phyloP scores from a whole-genome alignment of 1,284 basidiomycete genomes.

The Lentinus polychrous region DNA sequence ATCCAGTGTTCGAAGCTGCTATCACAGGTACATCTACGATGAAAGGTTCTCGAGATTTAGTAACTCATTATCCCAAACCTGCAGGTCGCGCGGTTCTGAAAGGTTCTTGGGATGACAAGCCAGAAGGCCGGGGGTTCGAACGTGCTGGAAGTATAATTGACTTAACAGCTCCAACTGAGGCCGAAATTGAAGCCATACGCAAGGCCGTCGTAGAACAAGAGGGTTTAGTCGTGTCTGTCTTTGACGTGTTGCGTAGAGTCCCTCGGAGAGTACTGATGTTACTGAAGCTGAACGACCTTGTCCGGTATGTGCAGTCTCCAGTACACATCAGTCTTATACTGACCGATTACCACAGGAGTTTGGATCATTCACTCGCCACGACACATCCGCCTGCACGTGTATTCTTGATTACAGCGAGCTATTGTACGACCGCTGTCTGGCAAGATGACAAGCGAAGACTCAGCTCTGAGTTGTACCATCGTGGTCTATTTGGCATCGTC shows the following conservation, averaged over 20 bases:
- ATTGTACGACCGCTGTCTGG: slow-evolving; percentile 84
- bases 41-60: background rate
- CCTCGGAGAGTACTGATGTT: slow-evolving; percentile 87
- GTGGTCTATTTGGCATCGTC: slow-evolving; percentile 31
- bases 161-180: slow-evolving; percentile 56
- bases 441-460: slow-evolving; percentile 63
- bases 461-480: slow-evolving; percentile 32
- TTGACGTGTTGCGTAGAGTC: slow-evolving; percentile 78
- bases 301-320: slow-evolving; percentile 39
- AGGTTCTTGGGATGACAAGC: slow-evolving; percentile 42
- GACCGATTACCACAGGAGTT: slow-evolving; percentile 36
- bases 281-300: slow-evolving; percentile 79
- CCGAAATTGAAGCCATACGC: slow-evolving; percentile 74
- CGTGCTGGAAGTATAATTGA: slow-evolving; percentile 75
- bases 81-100: slow-evolving; percentile 57
- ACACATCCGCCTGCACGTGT: slow-evolving; percentile 78
- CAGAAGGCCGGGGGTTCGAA: slow-evolving; percentile 30
- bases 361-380: slow-evolving; percentile 67
- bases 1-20: slow-evolving; percentile 84
- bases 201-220: slow-evolving; percentile 76
- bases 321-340: slow-evolving; percentile 1
- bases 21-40: slow-evolving; percentile 46
- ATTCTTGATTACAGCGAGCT: slow-evolving; percentile 89
- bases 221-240: slow-evolving; percentile 76
- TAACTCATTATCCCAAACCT: background rate